Percentiles rank a stretch among this genome's conserved stretches.
Evolutionary conservation across 106 monocot genomes (phyloP).

Genomic region (Dendrobium chrysotoxum): DNA sequence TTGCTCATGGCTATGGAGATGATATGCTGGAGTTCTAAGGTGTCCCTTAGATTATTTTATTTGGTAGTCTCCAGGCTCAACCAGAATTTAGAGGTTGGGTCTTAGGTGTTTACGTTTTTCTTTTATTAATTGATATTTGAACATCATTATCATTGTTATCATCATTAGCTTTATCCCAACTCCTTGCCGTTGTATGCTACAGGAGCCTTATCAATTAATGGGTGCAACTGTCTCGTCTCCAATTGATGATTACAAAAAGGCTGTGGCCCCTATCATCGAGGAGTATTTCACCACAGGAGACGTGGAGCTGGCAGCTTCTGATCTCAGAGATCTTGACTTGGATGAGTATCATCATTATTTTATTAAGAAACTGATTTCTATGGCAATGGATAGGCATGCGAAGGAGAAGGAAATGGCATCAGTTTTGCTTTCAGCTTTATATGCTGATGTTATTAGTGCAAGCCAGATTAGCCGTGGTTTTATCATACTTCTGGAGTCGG

Average conservation of each 20-base stretch:
- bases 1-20: not conserved
- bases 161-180: not conserved
- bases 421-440: constrained; percentile 77
- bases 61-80: not conserved
- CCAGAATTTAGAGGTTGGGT: no score
- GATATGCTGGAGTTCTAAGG: not conserved
- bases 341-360: constrained; percentile 77
- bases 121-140: not conserved
- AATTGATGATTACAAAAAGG: constrained; percentile 78
- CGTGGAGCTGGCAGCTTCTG: constrained; percentile 66
- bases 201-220: constrained; percentile 92
- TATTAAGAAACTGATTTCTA: constrained; percentile 86
- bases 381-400: constrained; percentile 91
- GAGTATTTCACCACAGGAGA: constrained; percentile 91
- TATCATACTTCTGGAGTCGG: constrained; percentile 66
- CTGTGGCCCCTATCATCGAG: constrained; percentile 59
- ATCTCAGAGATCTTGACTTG: constrained; percentile 66
- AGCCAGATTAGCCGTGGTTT: constrained; percentile 74
- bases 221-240: constrained; percentile 52
- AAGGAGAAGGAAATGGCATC: constrained; percentile 99
- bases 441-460: constrained; percentile 65
- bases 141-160: not conserved
- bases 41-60: not conserved
- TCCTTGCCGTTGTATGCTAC: not conserved
- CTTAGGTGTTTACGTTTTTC: not conserved